These are phyloP conservation scores for Rhodotorula toruloides DNA, from an alignment of 768 basidiomycete species.

Conservation along the genomic window DNA sequence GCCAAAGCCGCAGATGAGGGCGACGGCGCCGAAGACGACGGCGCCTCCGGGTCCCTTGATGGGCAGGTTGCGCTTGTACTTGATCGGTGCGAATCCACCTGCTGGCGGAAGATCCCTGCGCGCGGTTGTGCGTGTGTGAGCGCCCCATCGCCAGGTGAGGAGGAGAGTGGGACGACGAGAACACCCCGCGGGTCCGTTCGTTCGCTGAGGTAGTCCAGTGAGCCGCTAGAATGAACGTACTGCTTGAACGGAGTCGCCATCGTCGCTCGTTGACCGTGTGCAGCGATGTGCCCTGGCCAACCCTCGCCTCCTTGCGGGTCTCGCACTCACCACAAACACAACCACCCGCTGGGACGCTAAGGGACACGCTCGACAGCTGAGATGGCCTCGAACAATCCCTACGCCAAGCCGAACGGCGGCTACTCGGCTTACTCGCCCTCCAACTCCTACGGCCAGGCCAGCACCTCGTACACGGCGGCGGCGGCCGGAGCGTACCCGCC, in stretches of 20 bases:
- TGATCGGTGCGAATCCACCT: slow-evolving; percentile 85
- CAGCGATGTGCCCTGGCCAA: background rate
- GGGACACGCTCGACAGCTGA: too few species aligned
- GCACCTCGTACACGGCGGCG: background rate
- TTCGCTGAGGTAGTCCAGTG: background rate
- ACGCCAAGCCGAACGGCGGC: slow-evolving; percentile 19
- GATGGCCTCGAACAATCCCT: slow-evolving; percentile 28
- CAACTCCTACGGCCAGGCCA: background rate
- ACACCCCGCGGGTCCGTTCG: background rate
- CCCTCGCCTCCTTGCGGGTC: background rate
- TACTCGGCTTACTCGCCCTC: slow-evolving; percentile 1
- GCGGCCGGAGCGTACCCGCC: background rate
- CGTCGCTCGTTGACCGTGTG: background rate
- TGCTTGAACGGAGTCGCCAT: slow-evolving; percentile 11
- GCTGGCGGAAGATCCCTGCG: slow-evolving; percentile 87
- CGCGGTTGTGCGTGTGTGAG: background rate
- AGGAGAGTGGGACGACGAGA: background rate
- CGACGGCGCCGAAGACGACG: slow-evolving; percentile 78
- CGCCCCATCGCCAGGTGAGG: background rate
- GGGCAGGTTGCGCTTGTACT: slow-evolving; percentile 93
- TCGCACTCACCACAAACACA: background rate
- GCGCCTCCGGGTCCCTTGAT: slow-evolving; percentile 55
- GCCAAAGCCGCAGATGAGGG: slow-evolving; percentile 77
- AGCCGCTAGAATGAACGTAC: background rate
- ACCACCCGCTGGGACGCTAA: background rate